A percentile compares a stretch with the other conserved stretches of the same genome.
Conservation (phyloP, 2,329 filamentous ascomycete species). For the Aschersonia sp. region DNA sequence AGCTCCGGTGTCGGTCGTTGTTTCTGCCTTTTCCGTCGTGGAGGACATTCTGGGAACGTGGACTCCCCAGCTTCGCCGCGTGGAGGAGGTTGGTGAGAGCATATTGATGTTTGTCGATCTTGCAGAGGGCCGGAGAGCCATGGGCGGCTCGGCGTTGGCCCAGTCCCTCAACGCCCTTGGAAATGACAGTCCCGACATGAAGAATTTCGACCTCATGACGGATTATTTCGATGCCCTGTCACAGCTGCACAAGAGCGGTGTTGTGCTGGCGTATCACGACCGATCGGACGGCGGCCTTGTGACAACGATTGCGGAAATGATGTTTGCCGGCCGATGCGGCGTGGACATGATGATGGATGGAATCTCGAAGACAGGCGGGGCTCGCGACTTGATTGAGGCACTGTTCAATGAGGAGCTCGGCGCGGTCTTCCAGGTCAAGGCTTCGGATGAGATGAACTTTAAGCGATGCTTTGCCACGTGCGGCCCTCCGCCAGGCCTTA, state of each 20-base stretch:
- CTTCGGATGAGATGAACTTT: constrained; percentile 72
- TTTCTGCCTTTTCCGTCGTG: constrained; percentile 81
- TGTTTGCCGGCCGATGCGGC: constrained; percentile 89
- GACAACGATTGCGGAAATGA: constrained; percentile 89
- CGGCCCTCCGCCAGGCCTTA: constrained; percentile 65
- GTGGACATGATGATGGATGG: constrained; percentile 73
- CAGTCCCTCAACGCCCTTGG: constrained; percentile 82
- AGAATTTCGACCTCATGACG: constrained; percentile 63
- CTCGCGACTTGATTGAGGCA: constrained; percentile 53
- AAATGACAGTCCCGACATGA: constrained; percentile 72
- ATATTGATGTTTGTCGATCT: constrained; percentile 85
- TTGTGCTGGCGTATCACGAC: constrained; percentile 88
- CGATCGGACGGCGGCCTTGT: constrained; percentile 85
- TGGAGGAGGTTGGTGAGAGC: constrained; percentile 80
- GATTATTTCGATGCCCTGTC: constrained; percentile 83
- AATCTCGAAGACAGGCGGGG: constrained; percentile 45
- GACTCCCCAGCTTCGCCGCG: constrained; percentile 75
- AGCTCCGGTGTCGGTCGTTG: constrained; percentile 78
- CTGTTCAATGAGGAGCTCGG: constrained; percentile 96
- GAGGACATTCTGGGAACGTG: constrained; percentile 74
- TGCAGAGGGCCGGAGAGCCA: constrained; percentile 60
- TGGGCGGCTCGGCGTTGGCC: constrained; percentile 83
- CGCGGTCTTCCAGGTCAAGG: constrained; percentile 87
- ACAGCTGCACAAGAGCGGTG: constrained; percentile 41
- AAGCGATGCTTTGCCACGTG: constrained; percentile 82